Evolutionary conservation across 352 stramenopile genomes (phyloP).

Genomic region (Phytophthora megakarya): DNA sequence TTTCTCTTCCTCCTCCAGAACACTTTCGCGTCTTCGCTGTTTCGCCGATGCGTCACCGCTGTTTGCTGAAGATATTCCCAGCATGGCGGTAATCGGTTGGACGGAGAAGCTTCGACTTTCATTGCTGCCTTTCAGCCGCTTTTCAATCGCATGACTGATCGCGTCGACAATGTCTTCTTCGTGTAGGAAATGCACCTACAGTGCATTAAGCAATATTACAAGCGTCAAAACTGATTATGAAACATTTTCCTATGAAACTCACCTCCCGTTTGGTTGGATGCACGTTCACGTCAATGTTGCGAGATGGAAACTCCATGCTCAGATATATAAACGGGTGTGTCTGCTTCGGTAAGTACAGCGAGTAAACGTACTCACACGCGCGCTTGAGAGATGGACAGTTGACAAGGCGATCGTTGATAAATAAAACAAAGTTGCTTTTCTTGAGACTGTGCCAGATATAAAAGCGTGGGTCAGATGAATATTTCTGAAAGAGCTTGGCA

Average conservation of each 20-base stretch:
- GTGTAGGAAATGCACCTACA: slow-evolving; percentile 94
- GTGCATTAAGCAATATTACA: not conserved
- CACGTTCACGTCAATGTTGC: slow-evolving; percentile 98
- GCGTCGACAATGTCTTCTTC: slow-evolving; percentile 93
- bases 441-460: slow-evolving; percentile 53
- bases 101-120: slow-evolving; percentile 90
- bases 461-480: not conserved
- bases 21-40: slow-evolving; percentile 37
- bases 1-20: slow-evolving; percentile 40
- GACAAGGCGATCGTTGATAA: slow-evolving; percentile 98
- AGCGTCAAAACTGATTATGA: no score
- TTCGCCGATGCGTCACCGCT: slow-evolving; percentile 22
- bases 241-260: not conserved
- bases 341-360: slow-evolving; percentile 92
- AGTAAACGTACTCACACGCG: slow-evolving; percentile 95
- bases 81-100: slow-evolving; percentile 80
- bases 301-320: slow-evolving; percentile 92
- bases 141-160: slow-evolving; percentile 78
- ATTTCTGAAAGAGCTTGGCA: not conserved
- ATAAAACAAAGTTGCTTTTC: slow-evolving; percentile 92
- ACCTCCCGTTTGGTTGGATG: slow-evolving; percentile 98
- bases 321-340: slow-evolving; percentile 98
- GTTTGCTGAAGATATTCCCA: slow-evolving; percentile 37
- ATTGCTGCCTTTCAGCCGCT: slow-evolving; percentile 88
- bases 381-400: slow-evolving; percentile 92